phyloP scores from a whole-genome alignment of 495 filamentous ascomycete genomes.

The Cryomyces minteri region DNA sequence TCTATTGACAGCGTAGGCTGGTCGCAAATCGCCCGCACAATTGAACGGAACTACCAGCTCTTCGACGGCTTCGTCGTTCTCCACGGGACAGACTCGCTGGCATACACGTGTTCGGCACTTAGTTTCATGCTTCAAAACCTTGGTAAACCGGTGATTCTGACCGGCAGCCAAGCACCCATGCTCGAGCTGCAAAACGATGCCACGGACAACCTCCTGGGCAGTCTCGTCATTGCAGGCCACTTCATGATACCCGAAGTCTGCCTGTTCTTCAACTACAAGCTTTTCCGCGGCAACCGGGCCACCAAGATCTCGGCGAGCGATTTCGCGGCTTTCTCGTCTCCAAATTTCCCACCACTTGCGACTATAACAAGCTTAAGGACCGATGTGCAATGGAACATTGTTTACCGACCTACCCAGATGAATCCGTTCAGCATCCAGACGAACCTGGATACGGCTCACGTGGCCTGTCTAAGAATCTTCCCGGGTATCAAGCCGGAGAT shows the following conservation, averaged over 20 bases:
- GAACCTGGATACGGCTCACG: constrained; percentile 68
- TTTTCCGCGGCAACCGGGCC: constrained; percentile 80
- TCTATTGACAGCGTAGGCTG: constrained; percentile 84
- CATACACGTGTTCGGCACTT: constrained; percentile 81
- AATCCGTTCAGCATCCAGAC: constrained; percentile 60
- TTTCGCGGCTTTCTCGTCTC: constrained; percentile 74
- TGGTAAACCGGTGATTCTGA: constrained; percentile 82
- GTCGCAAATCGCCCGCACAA: constrained; percentile 59
- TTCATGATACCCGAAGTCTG: constrained; percentile 95
- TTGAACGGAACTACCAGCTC: constrained; percentile 62
- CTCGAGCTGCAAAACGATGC: constrained; percentile 85
- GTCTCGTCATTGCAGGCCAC: constrained; percentile 83
- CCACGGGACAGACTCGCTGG: constrained; percentile 89
- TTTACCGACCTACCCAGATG: constrained; percentile 55
- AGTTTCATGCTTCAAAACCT: constrained; percentile 91
- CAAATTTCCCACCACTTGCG: constrained; percentile 67
- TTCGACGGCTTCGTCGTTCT: constrained; percentile 92
- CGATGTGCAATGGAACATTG: constrained; percentile 66
- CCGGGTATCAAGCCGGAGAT: constrained; percentile 91
- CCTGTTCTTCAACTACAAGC: constrained; percentile 82
- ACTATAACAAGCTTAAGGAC: constrained; percentile 63
- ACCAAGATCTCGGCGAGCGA: constrained; percentile 80
- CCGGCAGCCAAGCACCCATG: constrained; percentile 85
- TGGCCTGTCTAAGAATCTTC: constrained; percentile 87
- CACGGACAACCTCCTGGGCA: constrained; percentile 86